These are phyloP conservation scores for Monilinia polystroma DNA, from an alignment of 2,329 filamentous ascomycete genomes.

Conservation along the genomic window DNA sequence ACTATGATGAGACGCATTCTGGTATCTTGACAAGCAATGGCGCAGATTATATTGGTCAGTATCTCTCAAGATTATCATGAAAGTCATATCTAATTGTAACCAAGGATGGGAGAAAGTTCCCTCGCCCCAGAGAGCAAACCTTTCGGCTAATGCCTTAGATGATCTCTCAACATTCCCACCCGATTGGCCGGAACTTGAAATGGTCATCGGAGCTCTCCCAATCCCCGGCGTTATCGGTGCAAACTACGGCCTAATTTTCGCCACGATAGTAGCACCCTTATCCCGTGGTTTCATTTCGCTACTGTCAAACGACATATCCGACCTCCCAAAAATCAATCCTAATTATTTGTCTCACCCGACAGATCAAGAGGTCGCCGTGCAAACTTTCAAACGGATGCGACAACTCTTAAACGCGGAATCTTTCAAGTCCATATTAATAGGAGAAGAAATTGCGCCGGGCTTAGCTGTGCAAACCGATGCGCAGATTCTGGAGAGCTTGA, in stretches of 20 bases:
- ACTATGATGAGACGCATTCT: constrained; percentile 11
- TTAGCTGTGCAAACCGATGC: constrained; percentile 9
- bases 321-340: constrained; percentile 15
- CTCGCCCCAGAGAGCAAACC: constrained; percentile 27
- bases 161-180: constrained; percentile 41
- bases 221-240: background rate
- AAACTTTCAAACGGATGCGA: constrained; percentile 7
- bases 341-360: constrained; percentile 15
- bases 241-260: constrained; percentile 9
- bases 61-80: background rate
- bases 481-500: constrained; percentile 2
- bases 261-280: background rate
- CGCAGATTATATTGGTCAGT: constrained; percentile 12
- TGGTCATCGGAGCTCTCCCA: constrained; percentile 9
- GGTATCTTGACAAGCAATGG: constrained; percentile 12
- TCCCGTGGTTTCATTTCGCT: constrained; percentile 7
- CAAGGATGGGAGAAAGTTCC: constrained; percentile 27
- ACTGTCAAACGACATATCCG: constrained; percentile 9
- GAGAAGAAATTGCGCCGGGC: constrained; percentile 8
- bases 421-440: background rate
- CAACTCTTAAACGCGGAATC: background rate
- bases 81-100: background rate
- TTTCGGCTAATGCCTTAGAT: constrained; percentile 42
- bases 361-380: constrained; percentile 15
- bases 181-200: constrained; percentile 26